Percentiles rank a stretch among this genome's conserved stretches.
phyloP scores from a whole-genome alignment of 2,329 filamentous ascomycete species.

The Cercospora sojina region DNA sequence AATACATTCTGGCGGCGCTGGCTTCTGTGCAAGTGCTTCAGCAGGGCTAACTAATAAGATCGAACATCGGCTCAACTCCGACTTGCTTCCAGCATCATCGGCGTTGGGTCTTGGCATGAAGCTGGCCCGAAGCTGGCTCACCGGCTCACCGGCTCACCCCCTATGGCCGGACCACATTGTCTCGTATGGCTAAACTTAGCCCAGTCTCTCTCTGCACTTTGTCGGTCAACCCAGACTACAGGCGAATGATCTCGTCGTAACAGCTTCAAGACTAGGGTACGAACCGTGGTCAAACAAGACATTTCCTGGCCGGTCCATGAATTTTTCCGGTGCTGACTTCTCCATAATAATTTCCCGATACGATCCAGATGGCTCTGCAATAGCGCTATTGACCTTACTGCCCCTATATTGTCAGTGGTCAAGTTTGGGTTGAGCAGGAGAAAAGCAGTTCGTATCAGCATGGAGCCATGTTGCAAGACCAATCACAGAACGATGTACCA shows the following conservation, averaged over 20 bases:
- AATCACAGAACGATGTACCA: not conserved
- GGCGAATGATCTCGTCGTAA: not conserved
- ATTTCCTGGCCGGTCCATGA: not conserved
- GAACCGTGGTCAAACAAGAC: not conserved
- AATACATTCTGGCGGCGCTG: not conserved
- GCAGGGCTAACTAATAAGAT: not conserved
- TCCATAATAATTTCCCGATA: not conserved
- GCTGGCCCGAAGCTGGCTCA: not conserved
- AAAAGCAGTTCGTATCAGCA: not conserved
- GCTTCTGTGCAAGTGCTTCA: not conserved
- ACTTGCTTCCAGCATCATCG: not conserved
- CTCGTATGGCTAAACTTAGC: not conserved
- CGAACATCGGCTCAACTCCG: not conserved
- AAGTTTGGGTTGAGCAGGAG: not conserved
- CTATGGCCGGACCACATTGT: not conserved
- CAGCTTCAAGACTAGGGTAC: not conserved
- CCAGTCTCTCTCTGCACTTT: not conserved
- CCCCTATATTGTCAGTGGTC: not conserved
- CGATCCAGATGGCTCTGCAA: constrained; percentile 1
- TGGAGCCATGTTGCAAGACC: not conserved
- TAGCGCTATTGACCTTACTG: not conserved
- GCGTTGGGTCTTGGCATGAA: not conserved
- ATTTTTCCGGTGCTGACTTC: not conserved
- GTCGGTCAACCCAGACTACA: not conserved
- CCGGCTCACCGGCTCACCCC: not conserved